Conservation (phyloP, 176 grass and related monocot species). For the Raddia distichophylla region DNA sequence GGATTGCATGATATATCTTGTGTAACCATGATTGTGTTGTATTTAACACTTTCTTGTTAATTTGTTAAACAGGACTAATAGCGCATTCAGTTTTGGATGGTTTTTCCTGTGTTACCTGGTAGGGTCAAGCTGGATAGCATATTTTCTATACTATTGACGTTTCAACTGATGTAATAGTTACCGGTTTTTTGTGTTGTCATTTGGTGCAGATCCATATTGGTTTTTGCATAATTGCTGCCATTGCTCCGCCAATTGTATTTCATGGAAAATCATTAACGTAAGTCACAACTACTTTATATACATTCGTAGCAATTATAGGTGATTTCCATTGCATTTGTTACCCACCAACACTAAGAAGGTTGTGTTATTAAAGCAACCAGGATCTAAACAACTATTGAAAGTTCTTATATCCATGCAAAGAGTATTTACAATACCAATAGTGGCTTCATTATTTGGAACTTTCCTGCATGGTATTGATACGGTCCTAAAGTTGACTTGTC, state of each 20-base stretch:
- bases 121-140: conserved; percentile 32
- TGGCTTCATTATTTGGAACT: conserved; percentile 15
- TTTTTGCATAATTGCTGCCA: conserved; percentile 95
- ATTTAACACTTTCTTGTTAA: conserved; percentile 30
- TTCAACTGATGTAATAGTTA: background rate
- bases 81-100: conserved; percentile 83
- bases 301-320: background rate
- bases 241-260: conserved; percentile 87
- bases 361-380: background rate
- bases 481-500: conserved; percentile 1
- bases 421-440: too few relatives aligned
- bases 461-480: background rate
- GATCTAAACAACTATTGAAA: background rate
- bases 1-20: background rate
- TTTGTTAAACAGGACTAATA: conserved; percentile 73
- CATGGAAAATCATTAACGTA: conserved; percentile 88
- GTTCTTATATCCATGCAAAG: background rate
- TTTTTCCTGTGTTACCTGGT: conserved; percentile 90
- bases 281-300: conserved; percentile 35
- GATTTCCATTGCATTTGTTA: background rate
- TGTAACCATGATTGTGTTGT: conserved; percentile 23
- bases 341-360: background rate
- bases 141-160: conserved; percentile 8
- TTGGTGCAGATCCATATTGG: conserved; percentile 77
- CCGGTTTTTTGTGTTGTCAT: background rate